Evolutionary conservation across 345 rosid genomes (phyloP).

Genomic region (Zanthoxylum bungeanum): DNA sequence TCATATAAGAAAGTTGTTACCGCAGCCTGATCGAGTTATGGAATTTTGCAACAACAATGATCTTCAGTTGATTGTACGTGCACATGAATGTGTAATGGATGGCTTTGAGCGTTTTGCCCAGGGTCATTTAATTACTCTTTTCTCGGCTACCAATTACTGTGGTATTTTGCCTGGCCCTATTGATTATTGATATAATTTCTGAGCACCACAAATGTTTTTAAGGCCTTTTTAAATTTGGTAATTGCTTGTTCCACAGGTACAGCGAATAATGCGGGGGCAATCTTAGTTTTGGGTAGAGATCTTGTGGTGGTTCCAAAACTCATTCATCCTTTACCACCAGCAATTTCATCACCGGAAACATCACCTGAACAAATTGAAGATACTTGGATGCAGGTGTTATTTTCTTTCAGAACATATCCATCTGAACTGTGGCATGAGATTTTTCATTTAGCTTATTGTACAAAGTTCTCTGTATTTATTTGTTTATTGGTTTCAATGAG

Average conservation of each 20-base stretch:
- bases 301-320: constrained; percentile 96
- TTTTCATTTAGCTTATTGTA: not conserved
- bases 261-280: constrained; percentile 98
- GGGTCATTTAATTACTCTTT: constrained; percentile 94
- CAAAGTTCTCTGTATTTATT: not conserved
- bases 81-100: constrained; percentile 99
- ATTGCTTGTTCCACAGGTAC: constrained; percentile 52
- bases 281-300: constrained; percentile 96
- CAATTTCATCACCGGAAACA: constrained; percentile 78
- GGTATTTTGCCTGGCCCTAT: constrained; percentile 40
- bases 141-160: constrained; percentile 95
- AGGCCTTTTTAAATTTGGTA: constrained; percentile 5
- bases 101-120: constrained; percentile 99
- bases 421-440: not conserved
- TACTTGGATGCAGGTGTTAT: constrained; percentile 96
- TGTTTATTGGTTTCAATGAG: constrained; percentile 6
- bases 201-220: not conserved
- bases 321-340: constrained; percentile 96
- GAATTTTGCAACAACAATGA: constrained; percentile 98
- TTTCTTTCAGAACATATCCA: constrained; percentile 4
- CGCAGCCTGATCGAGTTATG: constrained; percentile 99
- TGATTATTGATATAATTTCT: not conserved
- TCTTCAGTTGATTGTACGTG: constrained; percentile 95
- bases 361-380: constrained; percentile 86
- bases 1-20: constrained; percentile 16